These are phyloP conservation scores for Sphaerulina musiva DNA, from an alignment of 2,329 filamentous ascomycete genomes.

Conservation along the genomic window DNA sequence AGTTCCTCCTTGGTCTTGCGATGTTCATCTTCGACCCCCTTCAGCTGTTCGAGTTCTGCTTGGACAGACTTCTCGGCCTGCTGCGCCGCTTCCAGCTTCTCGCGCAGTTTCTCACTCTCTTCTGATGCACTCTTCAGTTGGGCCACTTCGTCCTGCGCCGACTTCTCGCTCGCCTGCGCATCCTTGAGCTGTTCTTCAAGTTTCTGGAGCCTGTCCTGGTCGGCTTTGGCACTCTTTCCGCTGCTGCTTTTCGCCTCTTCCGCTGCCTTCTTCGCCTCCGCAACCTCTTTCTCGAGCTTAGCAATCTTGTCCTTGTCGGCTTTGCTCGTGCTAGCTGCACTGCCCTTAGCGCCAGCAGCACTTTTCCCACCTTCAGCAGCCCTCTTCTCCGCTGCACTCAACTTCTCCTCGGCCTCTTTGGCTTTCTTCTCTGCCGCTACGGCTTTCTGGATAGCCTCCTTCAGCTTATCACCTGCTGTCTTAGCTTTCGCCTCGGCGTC, in stretches of 20 bases:
- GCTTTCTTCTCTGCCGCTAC: slow-evolving; percentile 5
- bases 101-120: slow-evolving; percentile 7
- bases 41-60: slow-evolving; percentile 14
- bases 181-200: slow-evolving; percentile 12
- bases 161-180: slow-evolving; percentile 11
- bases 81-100: slow-evolving; percentile 8
- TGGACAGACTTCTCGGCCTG: slow-evolving; percentile 11
- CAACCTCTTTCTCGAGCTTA: slow-evolving; percentile 14
- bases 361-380: slow-evolving; percentile 7
- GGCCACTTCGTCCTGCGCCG: slow-evolving; percentile 10
- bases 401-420: slow-evolving; percentile 13
- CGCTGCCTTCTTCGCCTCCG: slow-evolving; percentile 10
- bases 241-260: slow-evolving; percentile 7
- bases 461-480: slow-evolving; percentile 9
- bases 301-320: slow-evolving; percentile 14
- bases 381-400: slow-evolving; percentile 10
- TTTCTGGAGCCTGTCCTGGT: slow-evolving; percentile 13
- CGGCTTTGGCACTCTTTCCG: background rate
- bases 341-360: slow-evolving; percentile 2
- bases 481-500: slow-evolving; percentile 5
- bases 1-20: slow-evolving; percentile 8
- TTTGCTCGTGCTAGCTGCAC: slow-evolving; percentile 5
- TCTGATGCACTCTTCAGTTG: slow-evolving; percentile 7
- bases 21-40: slow-evolving; percentile 9
- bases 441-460: slow-evolving; percentile 11